Conservation (phyloP, 345 rosid species). For the Populus nigra region DNA sequence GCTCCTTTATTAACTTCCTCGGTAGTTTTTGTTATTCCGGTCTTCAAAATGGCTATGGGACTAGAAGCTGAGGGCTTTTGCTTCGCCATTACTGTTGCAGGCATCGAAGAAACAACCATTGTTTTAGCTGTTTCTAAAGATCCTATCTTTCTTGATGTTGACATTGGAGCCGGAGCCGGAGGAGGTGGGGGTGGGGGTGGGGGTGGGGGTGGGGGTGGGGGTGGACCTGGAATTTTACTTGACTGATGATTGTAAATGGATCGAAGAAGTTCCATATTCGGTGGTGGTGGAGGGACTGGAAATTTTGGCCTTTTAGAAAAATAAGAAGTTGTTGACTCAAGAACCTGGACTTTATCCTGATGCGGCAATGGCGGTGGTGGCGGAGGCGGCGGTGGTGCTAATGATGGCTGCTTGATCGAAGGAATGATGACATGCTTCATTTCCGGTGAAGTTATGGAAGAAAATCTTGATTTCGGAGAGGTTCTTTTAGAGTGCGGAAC, state of each 20-base stretch:
- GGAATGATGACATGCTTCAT: constrained; percentile 88
- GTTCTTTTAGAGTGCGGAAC: constrained; percentile 81
- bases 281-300: constrained; percentile 81
- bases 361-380: constrained; percentile 15
- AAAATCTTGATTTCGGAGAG: constrained; percentile 62
- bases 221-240: constrained; percentile 34
- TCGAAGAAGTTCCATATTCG: constrained; percentile 76
- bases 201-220: constrained; percentile 52
- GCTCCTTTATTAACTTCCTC: constrained; percentile 38
- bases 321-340: constrained; percentile 22
- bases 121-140: constrained; percentile 25
- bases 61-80: constrained; percentile 43
- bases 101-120: constrained; percentile 26
- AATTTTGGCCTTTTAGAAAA: constrained; percentile 57
- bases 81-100: constrained; percentile 30
- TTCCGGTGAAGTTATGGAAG: constrained; percentile 67
- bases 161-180: constrained; percentile 24
- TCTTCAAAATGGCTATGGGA: constrained; percentile 33
- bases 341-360: constrained; percentile 15
- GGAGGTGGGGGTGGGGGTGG: constrained; percentile 55
- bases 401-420: constrained; percentile 51
- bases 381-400: constrained; percentile 30
- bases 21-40: constrained; percentile 23
- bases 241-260: constrained; percentile 45
- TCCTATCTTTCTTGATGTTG: constrained; percentile 38